These are phyloP conservation scores for Aspergillus taichungensis DNA, from an alignment of 495 filamentous ascomycete species.

Conservation along the genomic window DNA sequence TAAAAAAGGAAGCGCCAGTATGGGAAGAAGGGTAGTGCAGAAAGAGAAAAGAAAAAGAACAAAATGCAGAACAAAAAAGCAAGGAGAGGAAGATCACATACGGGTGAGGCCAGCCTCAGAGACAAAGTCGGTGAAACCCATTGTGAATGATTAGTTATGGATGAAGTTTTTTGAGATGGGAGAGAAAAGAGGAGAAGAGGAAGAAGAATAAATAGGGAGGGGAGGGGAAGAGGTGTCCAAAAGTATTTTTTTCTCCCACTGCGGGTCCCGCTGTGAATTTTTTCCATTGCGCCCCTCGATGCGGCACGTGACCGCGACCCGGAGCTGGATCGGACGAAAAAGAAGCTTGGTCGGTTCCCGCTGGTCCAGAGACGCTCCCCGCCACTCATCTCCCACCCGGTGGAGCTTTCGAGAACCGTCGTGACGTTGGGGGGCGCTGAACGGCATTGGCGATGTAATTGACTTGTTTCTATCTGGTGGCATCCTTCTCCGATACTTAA, in stretches of 20 bases:
- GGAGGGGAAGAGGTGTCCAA: constrained; percentile 16
- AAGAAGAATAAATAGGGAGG: constrained; percentile 7
- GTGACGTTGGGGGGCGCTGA: constrained; percentile 15
- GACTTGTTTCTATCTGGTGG: neutral
- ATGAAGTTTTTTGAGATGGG: constrained; percentile 14
- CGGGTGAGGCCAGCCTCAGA: constrained; percentile 78
- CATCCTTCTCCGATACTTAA: neutral
- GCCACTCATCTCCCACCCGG: constrained; percentile 23
- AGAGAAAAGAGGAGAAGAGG: constrained; percentile 19
- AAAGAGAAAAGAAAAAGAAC: constrained; percentile 14
- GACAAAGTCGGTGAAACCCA: constrained; percentile 94
- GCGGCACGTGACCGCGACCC: constrained; percentile 1
- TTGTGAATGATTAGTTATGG: constrained; percentile 40
- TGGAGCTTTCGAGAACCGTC: constrained; percentile 41
- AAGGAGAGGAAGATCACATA: constrained; percentile 40
- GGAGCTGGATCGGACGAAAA: constrained; percentile 28
- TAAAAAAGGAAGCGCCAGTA: constrained; percentile 1
- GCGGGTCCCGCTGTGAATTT: constrained; percentile 27
- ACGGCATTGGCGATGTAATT: constrained; percentile 4
- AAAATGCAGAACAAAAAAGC: constrained; percentile 9
- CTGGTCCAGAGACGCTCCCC: constrained; percentile 10
- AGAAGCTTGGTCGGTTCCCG: constrained; percentile 25
- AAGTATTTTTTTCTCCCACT: constrained; percentile 15
- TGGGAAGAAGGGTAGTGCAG: neutral
- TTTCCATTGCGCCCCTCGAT: constrained; percentile 24